These are phyloP conservation scores for Pleurozium schreberi DNA, from an alignment of 225 moss, liverwort and hornwort species.

Conservation along the genomic window DNA sequence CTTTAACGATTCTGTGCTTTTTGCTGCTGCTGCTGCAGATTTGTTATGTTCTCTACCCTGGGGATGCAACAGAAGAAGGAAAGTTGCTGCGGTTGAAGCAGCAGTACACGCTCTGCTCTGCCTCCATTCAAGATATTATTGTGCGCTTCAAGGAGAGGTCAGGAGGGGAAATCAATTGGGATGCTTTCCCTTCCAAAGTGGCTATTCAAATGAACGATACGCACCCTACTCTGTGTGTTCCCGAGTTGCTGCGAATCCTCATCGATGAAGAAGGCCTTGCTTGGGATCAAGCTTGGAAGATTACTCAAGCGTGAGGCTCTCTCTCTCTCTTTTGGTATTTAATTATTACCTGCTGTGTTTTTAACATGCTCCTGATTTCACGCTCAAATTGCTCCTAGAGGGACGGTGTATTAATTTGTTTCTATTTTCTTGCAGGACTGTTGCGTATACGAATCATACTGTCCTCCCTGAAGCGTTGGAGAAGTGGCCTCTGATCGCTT, in stretches of 20 bases:
- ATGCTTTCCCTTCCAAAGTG: conserved; percentile 75
- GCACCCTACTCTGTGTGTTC: conserved; percentile 87
- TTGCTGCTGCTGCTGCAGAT: conserved; percentile 43
- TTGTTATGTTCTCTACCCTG: conserved; percentile 92
- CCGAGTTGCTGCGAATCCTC: conserved; percentile 84
- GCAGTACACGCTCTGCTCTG: conserved; percentile 93
- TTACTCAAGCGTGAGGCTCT: conserved; percentile 73
- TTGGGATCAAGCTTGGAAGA: conserved; percentile 93
- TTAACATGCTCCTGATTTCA: background rate
- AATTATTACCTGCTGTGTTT: background rate
- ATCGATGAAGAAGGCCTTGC: conserved; percentile 66
- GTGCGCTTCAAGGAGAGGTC: conserved; percentile 87
- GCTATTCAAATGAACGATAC: conserved; percentile 99
- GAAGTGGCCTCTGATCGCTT: conserved; percentile 85
- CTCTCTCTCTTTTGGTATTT: background rate
- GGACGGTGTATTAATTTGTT: background rate
- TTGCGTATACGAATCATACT: conserved; percentile 95
- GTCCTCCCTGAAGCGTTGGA: conserved; percentile 96
- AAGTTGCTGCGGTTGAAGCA: conserved; percentile 82
- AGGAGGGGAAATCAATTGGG: conserved; percentile 60
- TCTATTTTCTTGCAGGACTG: conserved; percentile 36
- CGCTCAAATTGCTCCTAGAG: background rate
- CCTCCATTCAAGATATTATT: conserved; percentile 91
- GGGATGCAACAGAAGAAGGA: conserved; percentile 70
- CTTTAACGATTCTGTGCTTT: background rate